A percentile compares a stretch with the other conserved stretches of the same genome.
These are phyloP conservation scores for Ceratocystiopsis sp. DNA, from an alignment of 2,329 filamentous ascomycete genomes.

Conservation along the genomic window DNA sequence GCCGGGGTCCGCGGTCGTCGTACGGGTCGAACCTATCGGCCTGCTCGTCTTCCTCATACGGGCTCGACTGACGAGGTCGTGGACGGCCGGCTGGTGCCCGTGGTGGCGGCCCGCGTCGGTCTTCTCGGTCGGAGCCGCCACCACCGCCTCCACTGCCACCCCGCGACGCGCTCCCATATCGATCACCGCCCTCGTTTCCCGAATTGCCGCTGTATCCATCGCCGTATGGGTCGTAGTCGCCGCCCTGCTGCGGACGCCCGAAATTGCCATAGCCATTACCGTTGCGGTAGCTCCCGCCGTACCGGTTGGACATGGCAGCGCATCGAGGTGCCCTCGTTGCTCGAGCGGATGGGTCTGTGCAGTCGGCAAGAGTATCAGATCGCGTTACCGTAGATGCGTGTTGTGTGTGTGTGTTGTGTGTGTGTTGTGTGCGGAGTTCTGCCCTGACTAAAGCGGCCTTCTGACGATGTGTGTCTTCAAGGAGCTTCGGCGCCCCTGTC, in stretches of 20 bases:
- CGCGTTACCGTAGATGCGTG: too few relatives aligned
- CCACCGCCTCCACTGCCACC: not conserved
- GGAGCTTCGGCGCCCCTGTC: too few relatives aligned
- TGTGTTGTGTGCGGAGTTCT: too few relatives aligned
- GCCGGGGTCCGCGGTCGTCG: slow-evolving; percentile 7
- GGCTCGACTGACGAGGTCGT: slow-evolving; percentile 2
- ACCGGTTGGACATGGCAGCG: slow-evolving; percentile 31
- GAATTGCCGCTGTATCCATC: slow-evolving; percentile 27
- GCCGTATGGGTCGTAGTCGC: slow-evolving; percentile 34
- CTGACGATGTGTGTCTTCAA: too few relatives aligned
- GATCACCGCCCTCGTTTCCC: slow-evolving; percentile 16
- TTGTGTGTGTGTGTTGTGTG: too few relatives aligned
- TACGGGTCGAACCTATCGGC: slow-evolving; percentile 3
- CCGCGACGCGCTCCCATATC: not conserved
- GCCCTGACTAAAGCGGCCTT: too few relatives aligned
- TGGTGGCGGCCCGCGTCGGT: too few relatives aligned
- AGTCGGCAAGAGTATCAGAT: too few relatives aligned
- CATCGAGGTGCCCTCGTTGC: too few relatives aligned
- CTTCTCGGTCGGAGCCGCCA: not conserved
- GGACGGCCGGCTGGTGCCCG: too few relatives aligned
- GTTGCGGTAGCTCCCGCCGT: slow-evolving; percentile 28
- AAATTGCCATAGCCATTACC: slow-evolving; percentile 16
- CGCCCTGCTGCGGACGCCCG: slow-evolving; percentile 14
- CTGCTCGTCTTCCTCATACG: slow-evolving; percentile 1
- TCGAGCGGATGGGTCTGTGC: too few relatives aligned